Evolutionary conservation across 257 asterid genomes (phyloP), one percentile per base, ranked within the genome.

Genomic region (Nicotiana benthamiana): DNA sequence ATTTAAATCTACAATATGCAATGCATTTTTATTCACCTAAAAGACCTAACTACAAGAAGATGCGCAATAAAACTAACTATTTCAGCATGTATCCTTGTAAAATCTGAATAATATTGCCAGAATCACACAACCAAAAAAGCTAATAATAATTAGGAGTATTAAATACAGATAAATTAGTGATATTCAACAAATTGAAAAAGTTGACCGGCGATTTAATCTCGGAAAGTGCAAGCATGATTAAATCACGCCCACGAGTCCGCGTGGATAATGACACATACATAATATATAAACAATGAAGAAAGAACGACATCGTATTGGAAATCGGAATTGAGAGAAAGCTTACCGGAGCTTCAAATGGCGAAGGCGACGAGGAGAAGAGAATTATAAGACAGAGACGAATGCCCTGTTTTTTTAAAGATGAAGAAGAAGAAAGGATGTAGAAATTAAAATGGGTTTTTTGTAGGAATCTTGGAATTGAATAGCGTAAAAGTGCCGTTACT

Each of bases 261-360:
- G 32, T 56, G 4, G 0, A 28, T 4, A 28, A 9, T 40, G 12
- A 40, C 48, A 40, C 48, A 40, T 40, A 9, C 12, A 9, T 40
- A 40, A 40, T 2, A 9, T 40, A 40, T 40, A 8, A 40, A 40
- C 3, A 9, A 40, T 40, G 48, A 40, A 40, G 36, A 7, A 54
- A 27, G 43, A 56, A 57, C 81, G 74, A 78, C 46, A 22, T 3
- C 81, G 60, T 78, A 3, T 78, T 10, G 1, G 20, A 60, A 27
- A 36, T 60, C 9, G 74, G 43, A 74, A 74, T 48, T 54, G 40
- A 20, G 32, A 57, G 80, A 75, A 10, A 5, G 81, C 74, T 60
- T 30, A 60, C 81, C 54, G 81, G 81, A 57, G 80, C 36, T 77
- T 36, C 65, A 46, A 77, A 77, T 32, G 80, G 34, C 36, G 70